A percentile compares a stretch with the other conserved stretches of the same genome.
Conservation (phyloP, 1,139 yeast genomes). For the Suhomyces yuchorum region DNA sequence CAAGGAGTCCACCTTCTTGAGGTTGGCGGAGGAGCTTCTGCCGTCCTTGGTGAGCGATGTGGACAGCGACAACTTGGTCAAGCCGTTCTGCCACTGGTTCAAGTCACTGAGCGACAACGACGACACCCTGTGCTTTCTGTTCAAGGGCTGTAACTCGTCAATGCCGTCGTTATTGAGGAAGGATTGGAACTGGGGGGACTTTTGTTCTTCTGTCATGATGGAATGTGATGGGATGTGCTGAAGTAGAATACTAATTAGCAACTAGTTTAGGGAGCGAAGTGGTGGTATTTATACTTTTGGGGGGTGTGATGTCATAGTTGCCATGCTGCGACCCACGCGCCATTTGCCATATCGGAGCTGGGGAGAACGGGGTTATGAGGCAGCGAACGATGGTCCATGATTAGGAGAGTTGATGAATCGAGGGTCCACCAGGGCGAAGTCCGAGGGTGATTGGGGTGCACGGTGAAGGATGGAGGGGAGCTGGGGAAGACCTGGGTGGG, state of each 20-base stretch:
- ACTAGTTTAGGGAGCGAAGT: not conserved
- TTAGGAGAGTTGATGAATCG: not conserved
- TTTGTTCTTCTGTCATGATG: constrained; percentile 14
- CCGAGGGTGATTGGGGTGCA: not conserved
- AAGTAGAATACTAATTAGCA: not conserved
- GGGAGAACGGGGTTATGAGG: not conserved
- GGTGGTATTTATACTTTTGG: constrained; percentile 11
- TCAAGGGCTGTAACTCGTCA: constrained; percentile 61
- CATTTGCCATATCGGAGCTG: not conserved
- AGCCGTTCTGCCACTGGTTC: constrained; percentile 58
- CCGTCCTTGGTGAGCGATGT: constrained; percentile 34
- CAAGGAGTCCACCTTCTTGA: constrained; percentile 52
- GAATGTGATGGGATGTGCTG: not conserved
- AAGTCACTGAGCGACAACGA: constrained; percentile 68
- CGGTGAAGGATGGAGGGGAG: not conserved
- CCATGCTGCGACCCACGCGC: constrained; percentile 1
- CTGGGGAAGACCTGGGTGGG: not conserved
- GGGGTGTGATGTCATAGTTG: constrained; percentile 14
- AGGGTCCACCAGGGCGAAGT: not conserved
- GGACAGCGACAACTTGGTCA: constrained; percentile 49
- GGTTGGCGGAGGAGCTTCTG: constrained; percentile 41
- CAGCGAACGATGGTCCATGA: not conserved
- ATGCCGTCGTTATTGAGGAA: constrained; percentile 73
- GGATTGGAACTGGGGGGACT: constrained; percentile 37
- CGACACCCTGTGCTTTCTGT: constrained; percentile 67